phyloP scores from a whole-genome alignment of 495 filamentous ascomycete species.

The Talaromyces liani region DNA sequence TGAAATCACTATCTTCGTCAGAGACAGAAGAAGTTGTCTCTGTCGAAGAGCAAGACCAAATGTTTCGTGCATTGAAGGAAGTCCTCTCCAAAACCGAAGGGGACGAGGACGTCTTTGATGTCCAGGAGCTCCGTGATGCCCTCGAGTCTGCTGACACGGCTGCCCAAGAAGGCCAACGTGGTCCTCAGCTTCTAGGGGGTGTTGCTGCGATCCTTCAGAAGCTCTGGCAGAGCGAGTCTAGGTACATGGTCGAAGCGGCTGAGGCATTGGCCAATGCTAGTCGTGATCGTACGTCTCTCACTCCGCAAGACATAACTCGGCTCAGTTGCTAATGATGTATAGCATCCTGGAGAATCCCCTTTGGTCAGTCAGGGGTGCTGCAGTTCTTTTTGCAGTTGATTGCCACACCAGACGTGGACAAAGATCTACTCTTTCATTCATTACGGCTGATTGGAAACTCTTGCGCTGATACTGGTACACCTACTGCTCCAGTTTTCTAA shows the following conservation, averaged over 20 bases:
- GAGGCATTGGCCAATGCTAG: conserved; percentile 59
- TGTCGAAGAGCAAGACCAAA: conserved; percentile 18
- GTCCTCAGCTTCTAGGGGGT: conserved; percentile 17
- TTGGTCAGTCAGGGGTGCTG: conserved; percentile 62
- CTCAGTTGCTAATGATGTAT: conserved; percentile 11
- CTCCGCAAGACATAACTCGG: not conserved
- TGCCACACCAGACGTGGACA: conserved; percentile 26
- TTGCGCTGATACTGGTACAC: conserved; percentile 67
- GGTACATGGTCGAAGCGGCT: conserved; percentile 41
- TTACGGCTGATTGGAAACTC: conserved; percentile 69
- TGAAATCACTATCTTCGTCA: conserved; percentile 12
- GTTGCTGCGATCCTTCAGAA: conserved; percentile 22
- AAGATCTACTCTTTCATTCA: conserved; percentile 41
- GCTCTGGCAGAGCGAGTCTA: conserved; percentile 30
- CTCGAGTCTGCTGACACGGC: conserved; percentile 21
- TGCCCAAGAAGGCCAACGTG: conserved; percentile 14
- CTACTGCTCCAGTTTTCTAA: not conserved
- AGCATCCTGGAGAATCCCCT: conserved; percentile 56
- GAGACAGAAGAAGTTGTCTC: conserved; percentile 11
- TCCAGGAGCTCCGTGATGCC: conserved; percentile 19
- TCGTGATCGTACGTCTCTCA: conserved; percentile 51
- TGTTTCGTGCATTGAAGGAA: conserved; percentile 21
- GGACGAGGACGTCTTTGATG: conserved; percentile 14
- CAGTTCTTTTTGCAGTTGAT: conserved; percentile 56
- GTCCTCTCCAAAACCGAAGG: conserved; percentile 18